Base-by-base conservation (phyloP, 805 yeast genomes). In the Kodamaea lidongshanica region DNA sequence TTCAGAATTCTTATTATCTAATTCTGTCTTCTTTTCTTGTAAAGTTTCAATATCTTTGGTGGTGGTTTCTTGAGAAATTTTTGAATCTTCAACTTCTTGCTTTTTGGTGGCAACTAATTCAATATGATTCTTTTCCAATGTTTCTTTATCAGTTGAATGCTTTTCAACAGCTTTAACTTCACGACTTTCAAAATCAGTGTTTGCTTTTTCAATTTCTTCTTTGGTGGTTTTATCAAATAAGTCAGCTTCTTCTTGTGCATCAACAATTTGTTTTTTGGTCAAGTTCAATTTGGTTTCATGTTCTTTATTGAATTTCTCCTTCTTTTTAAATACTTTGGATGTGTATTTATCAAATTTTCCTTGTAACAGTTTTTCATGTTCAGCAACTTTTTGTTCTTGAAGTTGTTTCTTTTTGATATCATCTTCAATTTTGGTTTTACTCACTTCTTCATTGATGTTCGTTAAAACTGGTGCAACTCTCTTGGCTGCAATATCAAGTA, bases 401-500 rank as follows among this genome's bases (percentile, higher is more conserved):
- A 50, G 55, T 33, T 58, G 52, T 47, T 66, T 47, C 48, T 63
- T 50, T 37, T 55, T 50, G 47, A 65, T 52, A 42, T 60, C 56
- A 45, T 70, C 76, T 38, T 59, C 69, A 33, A 57, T 38, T 38
- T 65, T 48, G 18, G 68, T 58, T 39, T 61, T 58, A 27, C 50
- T 53, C 27, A 72, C 79, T 37, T 68, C 67, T 16, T 63, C 68
- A 44, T 72, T 69, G 46, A 73, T 72, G 39, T 52, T 58, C 25
- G 65, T 60, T 45, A 73, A 55, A 21, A 72, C 67, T 4, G 79
- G 79, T 19, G 72, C 70, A 21, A 73, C 74, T 40, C 78, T 61
- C 39, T 58, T 58, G 22, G 70, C 67, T 13, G 79, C 79, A 45
- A 73, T 67, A 29, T 62, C 78, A 41, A 70, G 58, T 38, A 73